Percentiles rank a stretch among this genome's conserved stretches.
These are phyloP conservation scores for Plicaturopsis crispa DNA, from an alignment of 768 basidiomycete genomes.

Conservation along the genomic window DNA sequence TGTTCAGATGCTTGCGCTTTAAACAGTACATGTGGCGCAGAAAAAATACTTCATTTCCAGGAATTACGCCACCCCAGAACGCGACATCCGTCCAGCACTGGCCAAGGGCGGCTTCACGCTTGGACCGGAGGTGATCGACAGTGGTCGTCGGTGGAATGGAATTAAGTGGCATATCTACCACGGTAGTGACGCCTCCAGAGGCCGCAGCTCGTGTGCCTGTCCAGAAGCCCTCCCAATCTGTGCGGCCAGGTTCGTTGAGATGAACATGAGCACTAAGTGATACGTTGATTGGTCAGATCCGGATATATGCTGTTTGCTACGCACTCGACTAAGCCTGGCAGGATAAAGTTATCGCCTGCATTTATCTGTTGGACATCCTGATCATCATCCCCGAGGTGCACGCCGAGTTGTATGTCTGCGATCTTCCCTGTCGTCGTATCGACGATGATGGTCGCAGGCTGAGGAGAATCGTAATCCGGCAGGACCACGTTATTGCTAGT, in stretches of 20 bases:
- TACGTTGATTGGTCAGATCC: constrained; percentile 6
- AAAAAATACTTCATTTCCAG: constrained; percentile 68
- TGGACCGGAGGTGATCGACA: constrained; percentile 61
- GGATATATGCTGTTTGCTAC: constrained; percentile 15
- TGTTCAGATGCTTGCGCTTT: background rate
- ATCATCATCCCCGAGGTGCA: constrained; percentile 22
- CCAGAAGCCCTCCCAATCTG: constrained; percentile 91
- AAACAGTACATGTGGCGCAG: background rate
- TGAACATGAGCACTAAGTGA: constrained; percentile 78
- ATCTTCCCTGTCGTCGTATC: constrained; percentile 55
- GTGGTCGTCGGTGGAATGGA: constrained; percentile 96
- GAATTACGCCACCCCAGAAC: constrained; percentile 95
- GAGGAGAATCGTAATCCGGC: constrained; percentile 36
- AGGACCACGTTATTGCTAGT: constrained; percentile 53
- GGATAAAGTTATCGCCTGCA: constrained; percentile 47
- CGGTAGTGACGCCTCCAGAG: constrained; percentile 90
- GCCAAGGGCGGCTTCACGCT: constrained; percentile 61
- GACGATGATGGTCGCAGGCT: constrained; percentile 62
- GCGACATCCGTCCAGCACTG: constrained; percentile 80
- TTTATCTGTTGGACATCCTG: constrained; percentile 37
- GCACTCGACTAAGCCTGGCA: constrained; percentile 81
- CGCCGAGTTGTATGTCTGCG: constrained; percentile 31
- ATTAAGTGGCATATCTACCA: constrained; percentile 98
- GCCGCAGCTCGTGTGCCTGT: constrained; percentile 88
- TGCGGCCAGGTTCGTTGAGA: constrained; percentile 89